A percentile compares a stretch with the other conserved stretches of the same genome.
These are phyloP conservation scores for Aurifilum marmelostoma DNA, from an alignment of 2,329 filamentous ascomycete species.

Conservation along the genomic window DNA sequence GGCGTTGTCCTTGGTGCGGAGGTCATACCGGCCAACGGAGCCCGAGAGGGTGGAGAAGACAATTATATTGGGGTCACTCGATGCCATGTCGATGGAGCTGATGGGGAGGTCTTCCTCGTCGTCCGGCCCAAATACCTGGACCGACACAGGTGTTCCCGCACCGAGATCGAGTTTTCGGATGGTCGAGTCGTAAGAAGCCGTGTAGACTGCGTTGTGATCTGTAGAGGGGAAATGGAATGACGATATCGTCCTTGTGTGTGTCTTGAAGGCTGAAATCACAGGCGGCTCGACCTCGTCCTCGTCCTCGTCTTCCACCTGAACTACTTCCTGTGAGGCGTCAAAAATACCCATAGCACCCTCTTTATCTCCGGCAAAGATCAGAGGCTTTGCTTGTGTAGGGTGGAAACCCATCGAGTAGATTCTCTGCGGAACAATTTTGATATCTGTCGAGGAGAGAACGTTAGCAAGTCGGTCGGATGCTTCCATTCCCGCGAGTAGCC, in stretches of 20 bases:
- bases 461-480: constrained; percentile 8
- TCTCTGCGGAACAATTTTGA: constrained; percentile 88
- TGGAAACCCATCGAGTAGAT: constrained; percentile 90
- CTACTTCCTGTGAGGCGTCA: constrained; percentile 74
- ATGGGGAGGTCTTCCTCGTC: constrained; percentile 74
- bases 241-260: constrained; percentile 85
- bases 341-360: constrained; percentile 89
- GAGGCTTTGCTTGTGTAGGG: constrained; percentile 79
- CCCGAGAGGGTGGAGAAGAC: constrained; percentile 90
- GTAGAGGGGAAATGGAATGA: constrained; percentile 77
- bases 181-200: constrained; percentile 89
- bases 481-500: background rate
- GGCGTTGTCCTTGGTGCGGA: constrained; percentile 62
- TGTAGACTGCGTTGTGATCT: constrained; percentile 76
- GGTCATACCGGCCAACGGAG: constrained; percentile 78
- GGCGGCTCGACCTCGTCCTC: constrained; percentile 70
- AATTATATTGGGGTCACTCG: constrained; percentile 70
- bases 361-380: constrained; percentile 95
- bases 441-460: constrained; percentile 56
- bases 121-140: constrained; percentile 81
- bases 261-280: constrained; percentile 85
- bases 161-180: constrained; percentile 84
- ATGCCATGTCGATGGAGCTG: constrained; percentile 80
- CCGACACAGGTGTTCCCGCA: constrained; percentile 67
- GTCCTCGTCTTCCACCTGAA: constrained; percentile 57